These are phyloP conservation scores for Rutidosis leptorrhynchoides DNA, from an alignment of 129 eudicot species.

Conservation along the genomic window DNA sequence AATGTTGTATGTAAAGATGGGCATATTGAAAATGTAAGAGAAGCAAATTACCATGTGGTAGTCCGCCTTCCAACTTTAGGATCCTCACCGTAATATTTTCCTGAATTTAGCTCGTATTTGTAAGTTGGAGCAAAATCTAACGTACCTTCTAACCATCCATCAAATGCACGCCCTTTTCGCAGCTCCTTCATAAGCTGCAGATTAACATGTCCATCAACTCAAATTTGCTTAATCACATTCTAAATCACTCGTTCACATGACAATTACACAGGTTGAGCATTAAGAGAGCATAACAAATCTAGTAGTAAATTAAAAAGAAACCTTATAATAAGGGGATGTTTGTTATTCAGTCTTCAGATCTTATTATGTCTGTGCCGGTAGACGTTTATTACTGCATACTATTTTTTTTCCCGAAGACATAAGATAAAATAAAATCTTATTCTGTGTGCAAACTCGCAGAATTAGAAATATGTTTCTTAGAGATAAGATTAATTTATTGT, in stretches of 20 bases:
- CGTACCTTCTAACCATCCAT: constrained; percentile 92
- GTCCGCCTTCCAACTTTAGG: constrained; percentile 83
- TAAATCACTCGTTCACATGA: neutral
- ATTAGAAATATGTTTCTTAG: too few relatives aligned
- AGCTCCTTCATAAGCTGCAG: constrained; percentile 73
- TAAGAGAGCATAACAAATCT: neutral
- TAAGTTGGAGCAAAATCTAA: constrained; percentile 88
- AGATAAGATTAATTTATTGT: too few relatives aligned
- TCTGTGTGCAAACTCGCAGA: too few relatives aligned
- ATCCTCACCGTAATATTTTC: constrained; percentile 67
- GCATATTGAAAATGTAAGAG: neutral
- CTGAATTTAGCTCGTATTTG: constrained; percentile 77
- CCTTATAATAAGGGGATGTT: too few relatives aligned
- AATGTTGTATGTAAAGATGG: neutral
- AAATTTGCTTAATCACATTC: neutral
- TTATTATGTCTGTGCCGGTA: too few relatives aligned
- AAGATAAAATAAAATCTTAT: too few relatives aligned
- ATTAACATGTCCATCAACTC: neutral
- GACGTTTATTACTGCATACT: too few relatives aligned
- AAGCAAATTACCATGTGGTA: constrained; percentile 78
- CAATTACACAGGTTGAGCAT: neutral
- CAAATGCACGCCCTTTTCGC: constrained; percentile 75
- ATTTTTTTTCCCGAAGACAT: too few relatives aligned
- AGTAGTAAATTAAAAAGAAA: neutral
- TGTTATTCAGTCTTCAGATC: too few relatives aligned